Conservation (phyloP, 495 filamentous ascomycete genomes). For the Delitschia confertaspora region DNA sequence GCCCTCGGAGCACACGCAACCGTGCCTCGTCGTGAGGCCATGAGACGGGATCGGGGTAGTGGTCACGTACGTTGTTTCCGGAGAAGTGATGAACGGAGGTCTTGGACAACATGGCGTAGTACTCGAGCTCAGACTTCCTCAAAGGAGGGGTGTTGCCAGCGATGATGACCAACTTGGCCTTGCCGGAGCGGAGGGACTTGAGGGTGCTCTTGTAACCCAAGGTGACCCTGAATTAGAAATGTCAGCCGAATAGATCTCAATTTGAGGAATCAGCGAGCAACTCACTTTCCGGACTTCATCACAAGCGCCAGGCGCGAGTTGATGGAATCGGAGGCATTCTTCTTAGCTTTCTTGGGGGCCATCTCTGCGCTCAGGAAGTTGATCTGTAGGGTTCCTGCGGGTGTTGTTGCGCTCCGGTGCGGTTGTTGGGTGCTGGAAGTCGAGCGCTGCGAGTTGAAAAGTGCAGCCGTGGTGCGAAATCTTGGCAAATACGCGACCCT, state of each 20-base stretch:
- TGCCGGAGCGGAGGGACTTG: conserved; percentile 84
- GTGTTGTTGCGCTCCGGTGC: conserved; percentile 27
- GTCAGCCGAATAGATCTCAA: neutral
- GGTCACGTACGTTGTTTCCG: conserved; percentile 85
- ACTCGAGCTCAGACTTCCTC: conserved; percentile 89
- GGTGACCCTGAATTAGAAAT: conserved; percentile 45
- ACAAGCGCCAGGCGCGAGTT: conserved; percentile 79
- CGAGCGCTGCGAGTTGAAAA: neutral
- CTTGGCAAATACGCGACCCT: neutral
- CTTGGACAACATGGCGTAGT: conserved; percentile 54
- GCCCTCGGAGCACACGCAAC: conserved; percentile 30
- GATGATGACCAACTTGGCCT: conserved; percentile 66
- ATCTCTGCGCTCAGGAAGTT: conserved; percentile 47
- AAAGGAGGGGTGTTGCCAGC: conserved; percentile 94
- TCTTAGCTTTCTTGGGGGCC: conserved; percentile 94
- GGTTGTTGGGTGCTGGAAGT: neutral
- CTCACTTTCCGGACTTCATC: conserved; percentile 82
- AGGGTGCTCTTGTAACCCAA: conserved; percentile 94
- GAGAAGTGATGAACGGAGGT: conserved; percentile 91
- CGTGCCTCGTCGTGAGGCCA: conserved; percentile 26
- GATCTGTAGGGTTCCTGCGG: conserved; percentile 3
- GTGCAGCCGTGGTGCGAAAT: neutral
- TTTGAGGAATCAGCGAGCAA: conserved; percentile 3
- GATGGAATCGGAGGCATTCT: conserved; percentile 83
- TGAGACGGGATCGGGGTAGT: conserved; percentile 23